A percentile compares a stretch with the other conserved stretches of the same genome.
Evolutionary conservation across 805 yeast species (phyloP).

Genomic region (Starmerella ratchasimensis): DNA sequence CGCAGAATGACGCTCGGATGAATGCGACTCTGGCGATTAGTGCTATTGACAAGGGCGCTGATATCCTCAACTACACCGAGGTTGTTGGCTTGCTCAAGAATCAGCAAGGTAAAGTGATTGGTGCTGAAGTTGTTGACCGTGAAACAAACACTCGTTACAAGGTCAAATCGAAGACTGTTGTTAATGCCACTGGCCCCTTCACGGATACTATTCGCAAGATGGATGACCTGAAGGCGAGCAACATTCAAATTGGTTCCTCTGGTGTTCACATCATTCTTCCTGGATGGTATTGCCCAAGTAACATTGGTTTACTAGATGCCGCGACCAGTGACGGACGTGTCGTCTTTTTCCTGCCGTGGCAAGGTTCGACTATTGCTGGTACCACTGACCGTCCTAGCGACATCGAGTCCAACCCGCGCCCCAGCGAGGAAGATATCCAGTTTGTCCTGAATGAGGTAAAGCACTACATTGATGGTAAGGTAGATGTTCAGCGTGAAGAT

Average conservation of each 20-base stretch:
- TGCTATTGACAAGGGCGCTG: slow-evolving; percentile 78
- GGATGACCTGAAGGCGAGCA: slow-evolving; percentile 49
- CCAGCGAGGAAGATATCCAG: slow-evolving; percentile 76
- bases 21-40: slow-evolving; percentile 74
- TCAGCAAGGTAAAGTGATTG: slow-evolving; percentile 42
- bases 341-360: slow-evolving; percentile 96
- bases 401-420: slow-evolving; percentile 44
- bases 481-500: slow-evolving; percentile 80
- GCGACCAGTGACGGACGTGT: slow-evolving; percentile 91
- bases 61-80: slow-evolving; percentile 73
- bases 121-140: slow-evolving; percentile 59
- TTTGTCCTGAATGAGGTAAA: slow-evolving; percentile 79
- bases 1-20: slow-evolving; percentile 86
- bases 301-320: slow-evolving; percentile 82
- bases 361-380: slow-evolving; percentile 90
- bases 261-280: slow-evolving; percentile 92
- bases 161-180: slow-evolving; percentile 58
- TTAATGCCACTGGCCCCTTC: slow-evolving; percentile 92
- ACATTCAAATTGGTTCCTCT: slow-evolving; percentile 83
- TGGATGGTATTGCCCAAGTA: slow-evolving; percentile 77
- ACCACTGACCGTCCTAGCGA: slow-evolving; percentile 76
- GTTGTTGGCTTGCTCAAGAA: slow-evolving; percentile 65
- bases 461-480: slow-evolving; percentile 59
- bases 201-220: slow-evolving; percentile 73
- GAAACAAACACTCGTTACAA: slow-evolving; percentile 46